Conservation (phyloP, 768 basidiomycete species). For the Rhodocollybia butyracea region DNA sequence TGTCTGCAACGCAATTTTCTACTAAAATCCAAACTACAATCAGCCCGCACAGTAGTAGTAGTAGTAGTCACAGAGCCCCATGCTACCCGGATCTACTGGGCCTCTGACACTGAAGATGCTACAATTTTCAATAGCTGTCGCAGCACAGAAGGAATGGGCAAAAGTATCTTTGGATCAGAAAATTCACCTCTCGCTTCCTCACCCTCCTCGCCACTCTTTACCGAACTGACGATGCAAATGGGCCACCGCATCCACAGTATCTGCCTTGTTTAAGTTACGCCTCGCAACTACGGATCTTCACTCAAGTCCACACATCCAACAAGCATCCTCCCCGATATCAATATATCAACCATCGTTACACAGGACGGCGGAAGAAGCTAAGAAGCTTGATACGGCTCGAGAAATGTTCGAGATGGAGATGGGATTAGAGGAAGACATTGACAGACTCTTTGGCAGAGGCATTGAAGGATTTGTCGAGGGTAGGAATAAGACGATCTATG, state of each 20-base stretch:
- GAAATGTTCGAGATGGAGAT: conserved; percentile 26
- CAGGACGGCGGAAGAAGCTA: conserved; percentile 41
- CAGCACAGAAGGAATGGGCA: conserved; percentile 76
- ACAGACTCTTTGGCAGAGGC: background rate
- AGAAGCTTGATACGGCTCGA: conserved; percentile 24
- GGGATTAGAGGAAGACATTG: too few relatives aligned
- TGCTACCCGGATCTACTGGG: conserved; percentile 66
- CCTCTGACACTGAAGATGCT: conserved; percentile 48
- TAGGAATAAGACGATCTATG: conserved; percentile 28
- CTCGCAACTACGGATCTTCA: too few relatives aligned
- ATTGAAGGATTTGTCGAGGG: background rate
- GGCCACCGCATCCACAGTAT: conserved; percentile 87
- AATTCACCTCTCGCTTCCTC: conserved; percentile 36
- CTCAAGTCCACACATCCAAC: conserved; percentile 71
- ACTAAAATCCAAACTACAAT: conserved; percentile 70
- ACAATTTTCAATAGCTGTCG: conserved; percentile 47
- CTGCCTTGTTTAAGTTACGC: too few relatives aligned
- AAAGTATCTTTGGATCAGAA: conserved; percentile 70
- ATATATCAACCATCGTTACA: conserved; percentile 60
- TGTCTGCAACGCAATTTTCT: too few relatives aligned
- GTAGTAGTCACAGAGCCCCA: conserved; percentile 67
- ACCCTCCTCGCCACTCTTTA: conserved; percentile 50
- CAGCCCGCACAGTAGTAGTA: conserved; percentile 76
- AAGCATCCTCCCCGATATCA: conserved; percentile 53
- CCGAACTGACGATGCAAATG: conserved; percentile 87